phyloP scores from a whole-genome alignment of 192 early-diverging fungal species.

The Coemansia guatemalensis region DNA sequence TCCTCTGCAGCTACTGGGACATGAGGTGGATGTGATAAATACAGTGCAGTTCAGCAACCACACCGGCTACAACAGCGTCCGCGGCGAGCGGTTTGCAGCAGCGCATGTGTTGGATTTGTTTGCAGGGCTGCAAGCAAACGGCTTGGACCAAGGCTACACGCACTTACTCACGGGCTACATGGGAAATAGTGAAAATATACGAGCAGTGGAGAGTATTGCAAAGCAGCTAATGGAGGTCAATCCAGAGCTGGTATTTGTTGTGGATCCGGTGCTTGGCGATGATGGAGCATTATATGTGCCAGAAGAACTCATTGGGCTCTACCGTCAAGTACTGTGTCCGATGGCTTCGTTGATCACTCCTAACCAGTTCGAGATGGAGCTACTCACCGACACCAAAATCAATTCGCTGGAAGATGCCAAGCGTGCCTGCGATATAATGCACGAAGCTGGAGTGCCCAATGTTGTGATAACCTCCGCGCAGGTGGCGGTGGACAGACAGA shows the following conservation, averaged over 20 bases:
- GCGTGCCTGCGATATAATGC: slow-evolving; percentile 62
- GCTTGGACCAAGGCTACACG: slow-evolving; percentile 66
- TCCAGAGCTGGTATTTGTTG: slow-evolving; percentile 52
- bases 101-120: slow-evolving; percentile 67
- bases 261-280: slow-evolving; percentile 93
- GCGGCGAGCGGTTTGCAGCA: slow-evolving; percentile 66
- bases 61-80: slow-evolving; percentile 77
- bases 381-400: slow-evolving; percentile 62
- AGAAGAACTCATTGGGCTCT: slow-evolving; percentile 72
- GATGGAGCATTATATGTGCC: slow-evolving; percentile 81
- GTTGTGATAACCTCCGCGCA: slow-evolving; percentile 79
- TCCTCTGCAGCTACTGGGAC: slow-evolving; percentile 86
- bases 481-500: slow-evolving; percentile 27
- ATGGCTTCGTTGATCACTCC: slow-evolving; percentile 82
- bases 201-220: slow-evolving; percentile 58
- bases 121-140: slow-evolving; percentile 72
- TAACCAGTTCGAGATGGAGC: slow-evolving; percentile 88
- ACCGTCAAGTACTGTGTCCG: slow-evolving; percentile 67
- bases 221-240: slow-evolving; percentile 54
- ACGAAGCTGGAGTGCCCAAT: slow-evolving; percentile 62
- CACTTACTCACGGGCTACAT: slow-evolving; percentile 90
- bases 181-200: slow-evolving; percentile 68
- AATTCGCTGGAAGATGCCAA: slow-evolving; percentile 54
- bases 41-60: slow-evolving; percentile 96
- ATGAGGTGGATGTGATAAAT: slow-evolving; percentile 91